Evolutionary conservation across 2,329 filamentous ascomycete genomes (phyloP).

Genomic region (Nothophoma quercina): DNA sequence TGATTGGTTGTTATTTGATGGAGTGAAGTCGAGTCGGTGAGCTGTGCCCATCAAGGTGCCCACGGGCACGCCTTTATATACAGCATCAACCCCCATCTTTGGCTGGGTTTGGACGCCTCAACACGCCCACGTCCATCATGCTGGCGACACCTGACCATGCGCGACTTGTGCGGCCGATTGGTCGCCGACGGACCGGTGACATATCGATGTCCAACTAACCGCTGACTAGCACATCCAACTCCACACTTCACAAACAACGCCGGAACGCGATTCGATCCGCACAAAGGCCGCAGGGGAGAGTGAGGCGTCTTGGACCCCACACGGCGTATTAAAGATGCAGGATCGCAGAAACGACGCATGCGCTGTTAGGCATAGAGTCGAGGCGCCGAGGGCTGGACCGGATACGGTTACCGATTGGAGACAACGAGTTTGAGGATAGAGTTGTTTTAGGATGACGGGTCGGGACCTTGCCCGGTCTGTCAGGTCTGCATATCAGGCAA

Average conservation of each 20-base stretch:
- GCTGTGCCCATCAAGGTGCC: slow-evolving; percentile 36
- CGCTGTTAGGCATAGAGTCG: neutral
- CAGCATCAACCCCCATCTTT: neutral
- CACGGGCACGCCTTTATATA: slow-evolving; percentile 26
- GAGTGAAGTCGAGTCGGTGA: slow-evolving; percentile 13
- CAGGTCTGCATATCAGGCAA: slow-evolving; percentile 6
- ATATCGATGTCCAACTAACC: slow-evolving; percentile 13
- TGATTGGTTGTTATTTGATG: slow-evolving; percentile 13
- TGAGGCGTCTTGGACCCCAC: slow-evolving; percentile 13
- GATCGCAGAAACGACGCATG: neutral
- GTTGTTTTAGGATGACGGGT: neutral
- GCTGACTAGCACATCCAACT: slow-evolving; percentile 2
- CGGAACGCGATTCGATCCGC: slow-evolving; percentile 10
- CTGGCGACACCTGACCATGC: slow-evolving; percentile 14
- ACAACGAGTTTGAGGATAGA: neutral
- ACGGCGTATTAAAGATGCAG: slow-evolving; percentile 3
- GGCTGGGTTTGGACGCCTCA: neutral
- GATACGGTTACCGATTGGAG: neutral
- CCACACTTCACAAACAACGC: slow-evolving; percentile 6
- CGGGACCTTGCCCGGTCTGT: neutral
- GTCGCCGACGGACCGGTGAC: slow-evolving; percentile 14
- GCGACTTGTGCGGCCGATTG: slow-evolving; percentile 18
- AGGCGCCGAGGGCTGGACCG: neutral
- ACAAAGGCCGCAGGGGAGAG: slow-evolving; percentile 9
- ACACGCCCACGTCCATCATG: neutral